Percentiles rank a stretch among this genome's conserved stretches.
Conservation (phyloP, 2,329 filamentous ascomycete genomes). For the Fusarium dlaminii region DNA sequence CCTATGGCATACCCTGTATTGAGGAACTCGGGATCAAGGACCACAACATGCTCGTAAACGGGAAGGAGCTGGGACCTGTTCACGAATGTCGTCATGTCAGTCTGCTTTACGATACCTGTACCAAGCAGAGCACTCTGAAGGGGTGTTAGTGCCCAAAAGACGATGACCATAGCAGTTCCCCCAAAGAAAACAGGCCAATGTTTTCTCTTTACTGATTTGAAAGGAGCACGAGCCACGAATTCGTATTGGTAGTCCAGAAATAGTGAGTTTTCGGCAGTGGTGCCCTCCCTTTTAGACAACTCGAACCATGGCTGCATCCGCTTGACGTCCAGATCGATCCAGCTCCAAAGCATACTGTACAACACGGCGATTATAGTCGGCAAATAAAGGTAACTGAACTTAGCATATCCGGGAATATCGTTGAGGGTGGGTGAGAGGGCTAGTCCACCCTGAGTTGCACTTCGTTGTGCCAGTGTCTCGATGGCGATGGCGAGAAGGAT, state of each 20-base stretch:
- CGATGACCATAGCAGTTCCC: constrained; percentile 57
- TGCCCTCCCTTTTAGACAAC: constrained; percentile 58
- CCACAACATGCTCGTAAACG: constrained; percentile 22
- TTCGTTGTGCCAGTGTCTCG: constrained; percentile 55
- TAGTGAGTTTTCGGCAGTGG: constrained; percentile 55
- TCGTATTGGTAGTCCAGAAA: constrained; percentile 62
- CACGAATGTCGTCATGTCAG: neutral
- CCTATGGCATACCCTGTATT: constrained; percentile 57
- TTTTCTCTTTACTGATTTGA: constrained; percentile 42
- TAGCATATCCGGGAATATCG: constrained; percentile 48
- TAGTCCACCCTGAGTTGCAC: constrained; percentile 53
- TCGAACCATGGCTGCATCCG: constrained; percentile 69
- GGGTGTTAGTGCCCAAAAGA: constrained; percentile 66
- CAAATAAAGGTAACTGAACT: constrained; percentile 58
- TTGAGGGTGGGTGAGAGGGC: constrained; percentile 37
- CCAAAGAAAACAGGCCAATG: constrained; percentile 64
- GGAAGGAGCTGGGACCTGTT: constrained; percentile 30
- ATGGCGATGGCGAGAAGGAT: constrained; percentile 54
- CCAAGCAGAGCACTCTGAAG: constrained; percentile 65
- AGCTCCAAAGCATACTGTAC: constrained; percentile 66
- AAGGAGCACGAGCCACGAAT: constrained; percentile 47
- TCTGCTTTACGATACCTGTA: constrained; percentile 43
- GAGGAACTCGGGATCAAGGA: constrained; percentile 50
- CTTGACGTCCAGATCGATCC: constrained; percentile 68
- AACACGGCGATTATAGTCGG: constrained; percentile 64